A percentile compares a stretch with the other conserved stretches of the same genome.
Evolutionary conservation across 2,329 filamentous ascomycete species (phyloP).

Genomic region (Sclerotinia nivalis): DNA sequence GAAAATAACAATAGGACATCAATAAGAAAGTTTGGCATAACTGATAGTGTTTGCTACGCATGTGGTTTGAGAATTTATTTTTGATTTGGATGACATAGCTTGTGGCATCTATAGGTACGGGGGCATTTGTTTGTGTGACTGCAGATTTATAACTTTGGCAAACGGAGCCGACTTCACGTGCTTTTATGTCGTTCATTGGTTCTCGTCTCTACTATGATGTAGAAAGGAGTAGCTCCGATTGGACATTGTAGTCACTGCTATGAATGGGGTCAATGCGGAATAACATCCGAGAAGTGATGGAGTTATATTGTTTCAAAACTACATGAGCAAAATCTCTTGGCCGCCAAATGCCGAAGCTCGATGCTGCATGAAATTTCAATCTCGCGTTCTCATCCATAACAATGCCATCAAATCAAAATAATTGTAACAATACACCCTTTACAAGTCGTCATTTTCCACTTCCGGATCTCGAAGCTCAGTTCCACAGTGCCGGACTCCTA

Average conservation of each 20-base stretch:
- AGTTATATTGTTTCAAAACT: neutral
- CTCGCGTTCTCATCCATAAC: neutral
- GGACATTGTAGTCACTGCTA: neutral
- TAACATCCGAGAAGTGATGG: neutral
- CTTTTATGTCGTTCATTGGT: neutral
- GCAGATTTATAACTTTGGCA: neutral
- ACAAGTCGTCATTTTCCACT: neutral
- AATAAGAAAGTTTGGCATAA: neutral
- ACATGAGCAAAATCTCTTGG: neutral
- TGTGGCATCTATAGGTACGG: neutral
- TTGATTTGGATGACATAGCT: neutral
- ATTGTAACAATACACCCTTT: neutral
- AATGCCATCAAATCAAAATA: neutral
- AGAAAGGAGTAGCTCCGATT: neutral
- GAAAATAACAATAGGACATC: neutral
- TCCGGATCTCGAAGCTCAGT: too few species aligned
- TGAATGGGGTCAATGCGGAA: neutral
- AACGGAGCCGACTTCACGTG: neutral
- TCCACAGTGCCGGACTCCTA: too few species aligned
- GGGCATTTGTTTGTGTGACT: neutral
- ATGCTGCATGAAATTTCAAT: neutral
- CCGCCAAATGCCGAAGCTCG: neutral
- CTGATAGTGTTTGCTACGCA: neutral
- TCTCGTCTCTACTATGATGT: neutral
- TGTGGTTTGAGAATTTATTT: neutral